These are phyloP conservation scores for Castanopsis chinensis DNA, from an alignment of 306 rosid genomes.

Conservation along the genomic window DNA sequence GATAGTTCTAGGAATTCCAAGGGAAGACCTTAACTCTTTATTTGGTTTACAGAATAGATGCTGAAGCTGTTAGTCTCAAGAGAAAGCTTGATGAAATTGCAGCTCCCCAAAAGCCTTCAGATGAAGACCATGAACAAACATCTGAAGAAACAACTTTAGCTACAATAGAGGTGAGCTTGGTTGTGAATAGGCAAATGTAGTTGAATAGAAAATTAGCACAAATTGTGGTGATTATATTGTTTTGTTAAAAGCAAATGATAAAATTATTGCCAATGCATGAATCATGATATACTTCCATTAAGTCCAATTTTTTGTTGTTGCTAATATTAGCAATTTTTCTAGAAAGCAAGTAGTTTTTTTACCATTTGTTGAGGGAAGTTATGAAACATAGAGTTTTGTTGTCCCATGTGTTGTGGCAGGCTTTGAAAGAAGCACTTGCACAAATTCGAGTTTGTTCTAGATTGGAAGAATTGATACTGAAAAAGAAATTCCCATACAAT, in stretches of 20 bases:
- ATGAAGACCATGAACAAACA: constrained; percentile 41
- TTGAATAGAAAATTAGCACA: constrained; percentile 4
- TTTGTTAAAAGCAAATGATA: background rate
- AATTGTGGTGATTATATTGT: background rate
- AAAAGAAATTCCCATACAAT: constrained; percentile 58
- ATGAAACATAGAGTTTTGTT: constrained; percentile 21
- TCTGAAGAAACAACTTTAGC: constrained; percentile 59
- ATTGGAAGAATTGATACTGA: constrained; percentile 76
- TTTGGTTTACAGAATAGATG: constrained; percentile 71
- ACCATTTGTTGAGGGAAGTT: constrained; percentile 8
- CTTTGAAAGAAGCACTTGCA: constrained; percentile 74
- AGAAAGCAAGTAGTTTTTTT: constrained; percentile 5
- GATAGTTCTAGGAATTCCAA: too few relatives aligned
- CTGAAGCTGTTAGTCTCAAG: constrained; percentile 66
- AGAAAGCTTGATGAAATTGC: constrained; percentile 60
- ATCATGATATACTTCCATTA: background rate
- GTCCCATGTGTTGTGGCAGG: constrained; percentile 48
- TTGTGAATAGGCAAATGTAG: constrained; percentile 3
- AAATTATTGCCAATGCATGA: background rate
- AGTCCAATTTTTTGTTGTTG: background rate
- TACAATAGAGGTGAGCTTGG: constrained; percentile 63
- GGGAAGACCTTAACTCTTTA: constrained; percentile 2
- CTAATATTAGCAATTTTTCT: background rate
- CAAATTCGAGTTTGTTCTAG: constrained; percentile 83
- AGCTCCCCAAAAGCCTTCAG: constrained; percentile 44